These are phyloP conservation scores for Hanseniaspora guilliermondii DNA, from an alignment of 805 yeast genomes.

Conservation along the genomic window DNA sequence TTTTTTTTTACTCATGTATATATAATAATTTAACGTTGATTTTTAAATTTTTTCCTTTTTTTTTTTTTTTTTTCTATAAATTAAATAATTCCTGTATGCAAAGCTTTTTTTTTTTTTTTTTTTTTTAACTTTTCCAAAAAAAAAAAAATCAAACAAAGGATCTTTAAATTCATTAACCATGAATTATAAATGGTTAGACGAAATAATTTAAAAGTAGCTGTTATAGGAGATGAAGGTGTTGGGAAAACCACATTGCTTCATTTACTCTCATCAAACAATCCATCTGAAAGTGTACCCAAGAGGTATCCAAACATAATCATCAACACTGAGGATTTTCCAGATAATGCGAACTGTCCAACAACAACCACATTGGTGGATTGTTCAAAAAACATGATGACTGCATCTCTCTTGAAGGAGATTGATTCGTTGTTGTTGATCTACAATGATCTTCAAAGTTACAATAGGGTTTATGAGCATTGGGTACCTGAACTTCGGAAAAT, in stretches of 20 bases:
- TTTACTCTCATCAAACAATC: conserved; percentile 36
- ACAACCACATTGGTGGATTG: conserved; percentile 75
- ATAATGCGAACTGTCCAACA: conserved; percentile 46
- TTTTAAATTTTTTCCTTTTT: background rate
- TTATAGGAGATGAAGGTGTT: conserved; percentile 82
- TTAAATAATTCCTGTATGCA: background rate
- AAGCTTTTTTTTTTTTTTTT: no score
- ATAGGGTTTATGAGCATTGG: conserved; percentile 86
- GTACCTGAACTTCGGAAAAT: conserved; percentile 81
- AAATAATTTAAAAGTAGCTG: conserved; percentile 46
- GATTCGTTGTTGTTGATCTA: conserved; percentile 92
- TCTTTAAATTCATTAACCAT: background rate
- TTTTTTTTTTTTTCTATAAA: background rate
- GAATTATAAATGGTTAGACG: background rate
- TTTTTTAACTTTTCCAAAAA: no score
- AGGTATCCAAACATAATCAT: conserved; percentile 25
- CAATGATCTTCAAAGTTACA: conserved; percentile 88
- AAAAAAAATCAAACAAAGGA: no score
- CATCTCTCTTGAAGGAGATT: conserved; percentile 65
- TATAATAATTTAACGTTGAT: background rate
- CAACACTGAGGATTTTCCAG: conserved; percentile 60
- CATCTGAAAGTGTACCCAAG: conserved; percentile 35
- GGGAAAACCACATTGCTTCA: conserved; percentile 74
- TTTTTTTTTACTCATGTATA: conserved; percentile 4
- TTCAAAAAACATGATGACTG: conserved; percentile 47